Base-by-base conservation (phyloP, 768 basidiomycete species). In the Phlebiopsis flavidoalba region DNA sequence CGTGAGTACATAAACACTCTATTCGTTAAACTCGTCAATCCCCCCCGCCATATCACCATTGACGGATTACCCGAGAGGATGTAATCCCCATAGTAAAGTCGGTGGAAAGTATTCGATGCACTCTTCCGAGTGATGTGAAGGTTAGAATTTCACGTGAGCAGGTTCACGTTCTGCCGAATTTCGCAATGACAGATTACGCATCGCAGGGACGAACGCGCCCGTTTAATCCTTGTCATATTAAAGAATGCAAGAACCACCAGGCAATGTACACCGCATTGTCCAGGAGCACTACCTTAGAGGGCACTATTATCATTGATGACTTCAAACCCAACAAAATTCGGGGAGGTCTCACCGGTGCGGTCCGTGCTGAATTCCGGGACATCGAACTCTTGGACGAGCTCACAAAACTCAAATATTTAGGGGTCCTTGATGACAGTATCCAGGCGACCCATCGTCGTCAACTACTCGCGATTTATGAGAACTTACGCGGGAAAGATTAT, bases 341-440 rank as follows among this genome's bases (percentile, higher is more conserved):
- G 10, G 58, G 60, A 14, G 62, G 68, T 5, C 22, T 64, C 1
- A 37, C 60, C 8, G 59, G 61, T 10, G 55, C 49, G 47, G 53
- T 69, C 15, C 45, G 65, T 11, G 53, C 63, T 58, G 65, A 70
- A 47, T 69, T 67, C 45, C 43, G 71, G 8, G 73, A 76, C 37
- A 60, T 76, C 0, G 73, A 76, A 33, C 37, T 77, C 0, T 60
- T 79, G 1, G 71, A 77, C 67, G 65, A 74, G 10, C 71, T 78
- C 1, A 77, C 73, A 0, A 33, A 48, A 1, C 33, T 72, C 12
- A 31, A 56, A 31, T 75, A 69, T 59, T 21, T 65, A 4, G 53
- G 61, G 0, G 63, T 61, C 17, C 60, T 74, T 5, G 62, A 65
- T 1, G 17, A 33, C 3, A 21, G 15, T 1, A 59, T 73, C 0